Conservation (phyloP, 2,329 filamentous ascomycete species). For the Trematosphaeria pertusa region DNA sequence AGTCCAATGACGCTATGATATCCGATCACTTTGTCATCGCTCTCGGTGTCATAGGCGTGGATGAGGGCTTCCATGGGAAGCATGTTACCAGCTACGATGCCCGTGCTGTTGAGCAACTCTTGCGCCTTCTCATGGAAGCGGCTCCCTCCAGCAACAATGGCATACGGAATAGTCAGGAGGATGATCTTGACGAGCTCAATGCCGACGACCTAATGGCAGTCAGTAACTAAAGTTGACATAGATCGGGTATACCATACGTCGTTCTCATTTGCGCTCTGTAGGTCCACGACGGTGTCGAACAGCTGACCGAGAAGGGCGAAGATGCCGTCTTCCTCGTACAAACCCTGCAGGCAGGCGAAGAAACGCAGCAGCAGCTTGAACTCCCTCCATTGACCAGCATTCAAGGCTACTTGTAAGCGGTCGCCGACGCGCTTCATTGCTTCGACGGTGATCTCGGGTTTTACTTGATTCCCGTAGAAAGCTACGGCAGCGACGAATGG, state of each 20-base stretch:
- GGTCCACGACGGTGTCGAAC: constrained; percentile 88
- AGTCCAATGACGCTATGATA: constrained; percentile 78
- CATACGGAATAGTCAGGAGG: constrained; percentile 90
- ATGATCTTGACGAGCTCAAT: constrained; percentile 96
- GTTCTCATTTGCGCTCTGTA: constrained; percentile 91
- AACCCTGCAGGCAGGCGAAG: constrained; percentile 81
- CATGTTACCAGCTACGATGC: constrained; percentile 88
- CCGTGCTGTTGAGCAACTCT: constrained; percentile 88
- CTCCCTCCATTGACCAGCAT: constrained; percentile 81
- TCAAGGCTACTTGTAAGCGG: constrained; percentile 71
- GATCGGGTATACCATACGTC: constrained; percentile 68
- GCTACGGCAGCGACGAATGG: constrained; percentile 89
- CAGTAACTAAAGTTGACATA: constrained; percentile 19
- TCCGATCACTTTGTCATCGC: constrained; percentile 66
- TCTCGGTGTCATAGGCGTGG: constrained; percentile 77
- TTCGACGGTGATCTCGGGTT: constrained; percentile 75
- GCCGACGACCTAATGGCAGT: constrained; percentile 60
- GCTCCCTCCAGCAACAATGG: constrained; percentile 57
- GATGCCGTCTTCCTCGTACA: constrained; percentile 83
- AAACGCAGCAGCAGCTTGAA: constrained; percentile 92
- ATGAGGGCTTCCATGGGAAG: constrained; percentile 85
- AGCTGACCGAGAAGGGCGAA: constrained; percentile 87
- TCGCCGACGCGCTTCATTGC: constrained; percentile 70
- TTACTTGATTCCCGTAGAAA: constrained; percentile 78
- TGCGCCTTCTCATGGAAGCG: constrained; percentile 69